Conservation (phyloP, 1,284 basidiomycete genomes). For the Melampsora americana region DNA sequence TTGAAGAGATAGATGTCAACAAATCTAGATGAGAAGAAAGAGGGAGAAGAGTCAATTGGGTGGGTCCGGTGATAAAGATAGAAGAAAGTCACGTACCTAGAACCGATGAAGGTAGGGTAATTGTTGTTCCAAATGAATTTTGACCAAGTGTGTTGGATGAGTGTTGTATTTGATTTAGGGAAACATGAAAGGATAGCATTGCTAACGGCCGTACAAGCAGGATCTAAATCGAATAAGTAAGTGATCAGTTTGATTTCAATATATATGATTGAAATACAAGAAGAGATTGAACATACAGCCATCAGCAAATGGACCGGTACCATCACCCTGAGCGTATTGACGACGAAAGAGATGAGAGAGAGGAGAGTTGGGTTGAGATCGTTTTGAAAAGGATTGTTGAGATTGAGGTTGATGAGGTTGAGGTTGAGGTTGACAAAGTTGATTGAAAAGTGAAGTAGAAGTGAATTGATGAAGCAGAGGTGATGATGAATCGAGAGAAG, state of each 20-base stretch:
- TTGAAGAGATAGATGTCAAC: conserved; percentile 42
- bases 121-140: conserved; percentile 44
- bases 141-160: conserved; percentile 33
- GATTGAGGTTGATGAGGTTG: too few relatives aligned
- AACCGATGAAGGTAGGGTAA: conserved; percentile 39
- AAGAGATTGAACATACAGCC: conserved; percentile 13
- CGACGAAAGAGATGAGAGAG: background rate
- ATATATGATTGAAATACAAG: background rate
- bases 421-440: too few relatives aligned
- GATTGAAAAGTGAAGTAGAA: too few relatives aligned
- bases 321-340: conserved; percentile 27
- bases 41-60: background rate
- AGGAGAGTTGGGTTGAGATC: background rate
- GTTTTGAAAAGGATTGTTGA: conserved; percentile 7
- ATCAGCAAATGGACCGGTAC: conserved; percentile 25
- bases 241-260: background rate
- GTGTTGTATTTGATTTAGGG: conserved; percentile 18
- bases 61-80: background rate
- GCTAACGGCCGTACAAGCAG: conserved; percentile 32
- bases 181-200: conserved; percentile 38
- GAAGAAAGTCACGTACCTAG: background rate
- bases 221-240: conserved; percentile 2
- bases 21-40: background rate
- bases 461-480: too few relatives aligned
- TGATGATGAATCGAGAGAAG: too few relatives aligned